These are phyloP conservation scores for Morella rubra DNA, from an alignment of 306 rosid species.

Conservation along the genomic window DNA sequence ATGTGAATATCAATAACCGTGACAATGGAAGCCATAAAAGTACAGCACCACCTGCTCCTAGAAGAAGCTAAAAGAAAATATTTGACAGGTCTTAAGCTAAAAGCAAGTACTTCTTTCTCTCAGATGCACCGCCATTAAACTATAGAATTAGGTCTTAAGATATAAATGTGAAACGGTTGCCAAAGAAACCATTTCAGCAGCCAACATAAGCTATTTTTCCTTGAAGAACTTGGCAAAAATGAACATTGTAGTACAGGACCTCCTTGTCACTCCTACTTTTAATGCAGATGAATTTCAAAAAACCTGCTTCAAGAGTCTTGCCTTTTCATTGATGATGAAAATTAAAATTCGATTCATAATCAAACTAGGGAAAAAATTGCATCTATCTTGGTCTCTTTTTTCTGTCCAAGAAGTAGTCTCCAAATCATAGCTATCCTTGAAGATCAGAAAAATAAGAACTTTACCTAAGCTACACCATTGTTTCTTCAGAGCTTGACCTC, in stretches of 20 bases:
- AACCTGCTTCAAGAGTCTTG: not conserved
- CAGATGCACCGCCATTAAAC: not conserved
- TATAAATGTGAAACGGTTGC: not conserved
- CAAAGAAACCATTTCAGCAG: not conserved
- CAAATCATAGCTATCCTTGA: not conserved
- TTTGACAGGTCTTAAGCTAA: no score
- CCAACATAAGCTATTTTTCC: not conserved
- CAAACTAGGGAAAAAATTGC: not conserved
- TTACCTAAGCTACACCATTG: constrained; percentile 30
- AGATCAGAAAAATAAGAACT: constrained; percentile 5
- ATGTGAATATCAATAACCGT: not conserved
- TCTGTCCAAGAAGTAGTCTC: not conserved
- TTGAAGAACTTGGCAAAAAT: not conserved
- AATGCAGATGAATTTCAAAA: not conserved
- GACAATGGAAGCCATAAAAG: no score
- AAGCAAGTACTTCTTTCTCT: not conserved
- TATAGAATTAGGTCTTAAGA: not conserved
- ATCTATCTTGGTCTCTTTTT: not conserved
- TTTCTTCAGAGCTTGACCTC: constrained; percentile 86
- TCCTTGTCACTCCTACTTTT: not conserved
- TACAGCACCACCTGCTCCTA: not conserved
- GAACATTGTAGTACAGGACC: not conserved
- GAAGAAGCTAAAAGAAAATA: no score
- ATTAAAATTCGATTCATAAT: not conserved
- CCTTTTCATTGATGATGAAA: not conserved